phyloP scores from a whole-genome alignment of 2,329 filamentous ascomycete genomes.

The Phialophora verrucosa region DNA sequence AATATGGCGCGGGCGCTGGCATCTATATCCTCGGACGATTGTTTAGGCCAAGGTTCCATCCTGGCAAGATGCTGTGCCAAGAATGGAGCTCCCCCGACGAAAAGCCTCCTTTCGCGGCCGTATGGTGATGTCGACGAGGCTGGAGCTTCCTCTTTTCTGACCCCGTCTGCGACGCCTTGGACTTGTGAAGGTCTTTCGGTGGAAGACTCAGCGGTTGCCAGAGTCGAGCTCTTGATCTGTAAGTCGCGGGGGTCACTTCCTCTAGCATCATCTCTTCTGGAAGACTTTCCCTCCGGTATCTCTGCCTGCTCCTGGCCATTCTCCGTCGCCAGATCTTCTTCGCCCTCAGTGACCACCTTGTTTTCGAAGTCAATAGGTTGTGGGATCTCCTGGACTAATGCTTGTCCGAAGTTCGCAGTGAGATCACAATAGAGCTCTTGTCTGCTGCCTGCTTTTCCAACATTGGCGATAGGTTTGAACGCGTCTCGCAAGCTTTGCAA shows the following conservation, averaged over 20 bases:
- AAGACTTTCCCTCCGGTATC: not conserved
- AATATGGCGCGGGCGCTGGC: slow-evolving; percentile 15
- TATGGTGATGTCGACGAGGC: not conserved
- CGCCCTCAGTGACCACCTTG: not conserved
- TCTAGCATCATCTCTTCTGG: not conserved
- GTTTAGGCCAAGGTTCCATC: slow-evolving; percentile 19
- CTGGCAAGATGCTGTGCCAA: slow-evolving; percentile 24
- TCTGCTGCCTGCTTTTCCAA: slow-evolving; percentile 1
- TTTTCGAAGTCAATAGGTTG: not conserved
- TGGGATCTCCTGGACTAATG: slow-evolving; percentile 18
- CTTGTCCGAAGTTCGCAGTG: slow-evolving; percentile 25
- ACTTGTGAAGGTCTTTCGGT: not conserved
- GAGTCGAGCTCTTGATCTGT: not conserved
- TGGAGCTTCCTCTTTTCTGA: not conserved
- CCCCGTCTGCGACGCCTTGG: not conserved
- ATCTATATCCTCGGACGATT: slow-evolving; percentile 3
- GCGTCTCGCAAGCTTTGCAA: slow-evolving; percentile 9
- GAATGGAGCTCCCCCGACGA: slow-evolving; percentile 21
- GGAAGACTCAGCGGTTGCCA: not conserved
- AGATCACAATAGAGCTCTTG: slow-evolving; percentile 22
- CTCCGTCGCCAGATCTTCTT: not conserved
- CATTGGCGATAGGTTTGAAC: not conserved
- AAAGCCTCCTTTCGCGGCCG: not conserved
- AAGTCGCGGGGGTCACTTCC: not conserved
- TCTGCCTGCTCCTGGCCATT: not conserved